phyloP scores from a whole-genome alignment of 2,329 filamentous ascomycete species.

The Ophiocordyceps unilateralis region DNA sequence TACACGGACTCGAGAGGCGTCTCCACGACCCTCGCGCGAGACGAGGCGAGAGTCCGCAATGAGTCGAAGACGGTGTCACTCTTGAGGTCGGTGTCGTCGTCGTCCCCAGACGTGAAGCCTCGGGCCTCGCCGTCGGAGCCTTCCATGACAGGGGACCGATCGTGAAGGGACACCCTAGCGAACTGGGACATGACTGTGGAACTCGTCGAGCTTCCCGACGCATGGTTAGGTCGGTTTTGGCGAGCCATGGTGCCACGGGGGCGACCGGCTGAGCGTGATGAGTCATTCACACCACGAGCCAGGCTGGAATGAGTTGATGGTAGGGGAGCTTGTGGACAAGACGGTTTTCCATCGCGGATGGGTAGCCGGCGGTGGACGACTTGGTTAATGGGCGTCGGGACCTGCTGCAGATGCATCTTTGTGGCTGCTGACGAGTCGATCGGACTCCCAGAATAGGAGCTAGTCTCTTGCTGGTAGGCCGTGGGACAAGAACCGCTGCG shows the following conservation, averaged over 20 bases:
- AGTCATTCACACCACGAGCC: constrained; percentile 33
- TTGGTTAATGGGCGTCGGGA: constrained; percentile 4
- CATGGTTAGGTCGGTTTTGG: constrained; percentile 21
- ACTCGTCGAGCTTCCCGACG: constrained; percentile 24
- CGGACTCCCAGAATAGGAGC: neutral
- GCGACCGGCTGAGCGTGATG: constrained; percentile 16
- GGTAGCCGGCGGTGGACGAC: constrained; percentile 5
- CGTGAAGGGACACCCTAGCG: constrained; percentile 12
- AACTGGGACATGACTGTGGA: constrained; percentile 23
- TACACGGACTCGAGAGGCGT: constrained; percentile 66
- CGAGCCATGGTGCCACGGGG: constrained; percentile 18
- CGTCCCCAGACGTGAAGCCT: constrained; percentile 49
- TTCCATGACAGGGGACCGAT: constrained; percentile 39
- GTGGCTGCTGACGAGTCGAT: constrained; percentile 2
- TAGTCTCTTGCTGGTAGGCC: constrained; percentile 8
- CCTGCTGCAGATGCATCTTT: constrained; percentile 2
- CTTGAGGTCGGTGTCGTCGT: constrained; percentile 62
- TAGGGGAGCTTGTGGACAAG: constrained; percentile 24
- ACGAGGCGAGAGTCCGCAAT: constrained; percentile 51
- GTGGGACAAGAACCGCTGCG: constrained; percentile 12
- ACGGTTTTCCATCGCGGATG: neutral
- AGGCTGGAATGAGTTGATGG: constrained; percentile 24
- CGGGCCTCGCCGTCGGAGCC: constrained; percentile 53
- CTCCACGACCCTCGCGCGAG: constrained; percentile 47
- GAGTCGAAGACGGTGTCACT: constrained; percentile 68